These are phyloP conservation scores for Solanum ossicruentum DNA, from an alignment of 257 asterid genomes.

Conservation along the genomic window DNA sequence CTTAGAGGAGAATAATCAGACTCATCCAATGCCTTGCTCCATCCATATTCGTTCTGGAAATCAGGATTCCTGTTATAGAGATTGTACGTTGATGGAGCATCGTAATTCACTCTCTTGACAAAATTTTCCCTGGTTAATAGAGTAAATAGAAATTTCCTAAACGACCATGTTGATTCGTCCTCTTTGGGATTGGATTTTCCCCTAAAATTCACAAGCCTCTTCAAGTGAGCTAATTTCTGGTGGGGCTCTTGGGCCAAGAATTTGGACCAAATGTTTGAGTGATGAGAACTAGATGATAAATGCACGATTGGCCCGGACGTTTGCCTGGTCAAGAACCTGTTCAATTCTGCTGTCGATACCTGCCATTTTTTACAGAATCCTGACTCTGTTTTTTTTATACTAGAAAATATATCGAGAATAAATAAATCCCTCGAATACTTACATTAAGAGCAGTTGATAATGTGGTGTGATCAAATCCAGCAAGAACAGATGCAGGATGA, in stretches of 20 bases:
- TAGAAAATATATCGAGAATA: not conserved
- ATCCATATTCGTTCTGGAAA: constrained; percentile 60
- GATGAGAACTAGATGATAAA: constrained; percentile 14
- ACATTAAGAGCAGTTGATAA: constrained; percentile 53
- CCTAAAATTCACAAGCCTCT: constrained; percentile 20
- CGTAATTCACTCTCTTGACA: not conserved
- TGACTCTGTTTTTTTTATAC: not conserved
- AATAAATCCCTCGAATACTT: constrained; percentile 2
- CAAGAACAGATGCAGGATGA: constrained; percentile 39
- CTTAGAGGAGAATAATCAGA: constrained; percentile 46
- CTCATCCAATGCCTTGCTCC: constrained; percentile 57
- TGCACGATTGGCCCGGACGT: constrained; percentile 43
- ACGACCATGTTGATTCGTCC: constrained; percentile 29
- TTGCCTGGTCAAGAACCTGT: constrained; percentile 27
- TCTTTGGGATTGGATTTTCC: not conserved
- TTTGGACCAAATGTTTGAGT: constrained; percentile 36
- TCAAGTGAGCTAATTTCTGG: constrained; percentile 30
- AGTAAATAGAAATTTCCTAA: constrained; percentile 31
- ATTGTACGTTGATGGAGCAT: constrained; percentile 53
- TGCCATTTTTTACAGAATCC: not conserved
- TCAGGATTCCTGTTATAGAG: constrained; percentile 40
- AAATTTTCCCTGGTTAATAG: constrained; percentile 9
- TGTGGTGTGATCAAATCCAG: constrained; percentile 47
- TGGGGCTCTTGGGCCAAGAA: constrained; percentile 33
- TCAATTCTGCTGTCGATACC: constrained; percentile 43